Conservation (phyloP, 805 yeast species). For the Nematodospora valgi region DNA sequence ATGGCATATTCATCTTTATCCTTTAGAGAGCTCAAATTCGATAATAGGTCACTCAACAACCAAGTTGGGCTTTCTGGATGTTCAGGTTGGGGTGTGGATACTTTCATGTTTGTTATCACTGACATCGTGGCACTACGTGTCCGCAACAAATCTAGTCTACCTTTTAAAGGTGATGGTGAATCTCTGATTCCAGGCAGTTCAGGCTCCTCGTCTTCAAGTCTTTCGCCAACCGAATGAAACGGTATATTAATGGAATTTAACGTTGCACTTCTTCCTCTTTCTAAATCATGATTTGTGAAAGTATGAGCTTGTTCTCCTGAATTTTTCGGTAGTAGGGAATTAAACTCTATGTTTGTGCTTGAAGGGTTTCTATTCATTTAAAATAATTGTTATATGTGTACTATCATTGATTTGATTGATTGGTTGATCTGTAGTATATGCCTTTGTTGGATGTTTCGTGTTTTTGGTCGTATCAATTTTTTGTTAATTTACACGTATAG, state of each 20-base stretch:
- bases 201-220: too few relatives aligned
- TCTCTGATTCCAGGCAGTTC: too few relatives aligned
- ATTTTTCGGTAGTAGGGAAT: not conserved
- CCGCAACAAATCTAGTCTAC: too few relatives aligned
- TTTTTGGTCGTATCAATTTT: not conserved
- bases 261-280: conserved; percentile 7
- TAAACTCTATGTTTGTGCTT: conserved; percentile 3
- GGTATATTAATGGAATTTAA: conserved; percentile 7
- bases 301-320: not conserved
- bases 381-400: not conserved
- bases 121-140: too few relatives aligned
- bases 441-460: not conserved
- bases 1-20: conserved; percentile 48
- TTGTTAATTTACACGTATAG: not conserved
- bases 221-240: conserved; percentile 6
- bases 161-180: too few relatives aligned
- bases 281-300: conserved; percentile 1
- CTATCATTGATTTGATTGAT: not conserved
- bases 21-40: conserved; percentile 41
- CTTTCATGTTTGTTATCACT: too few relatives aligned
- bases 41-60: conserved; percentile 60
- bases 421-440: not conserved
- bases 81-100: not conserved
- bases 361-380: conserved; percentile 4
- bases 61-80: conserved; percentile 42